These are phyloP conservation scores for Lasiosphaeria hispida DNA, from an alignment of 495 filamentous ascomycete genomes.

Conservation along the genomic window DNA sequence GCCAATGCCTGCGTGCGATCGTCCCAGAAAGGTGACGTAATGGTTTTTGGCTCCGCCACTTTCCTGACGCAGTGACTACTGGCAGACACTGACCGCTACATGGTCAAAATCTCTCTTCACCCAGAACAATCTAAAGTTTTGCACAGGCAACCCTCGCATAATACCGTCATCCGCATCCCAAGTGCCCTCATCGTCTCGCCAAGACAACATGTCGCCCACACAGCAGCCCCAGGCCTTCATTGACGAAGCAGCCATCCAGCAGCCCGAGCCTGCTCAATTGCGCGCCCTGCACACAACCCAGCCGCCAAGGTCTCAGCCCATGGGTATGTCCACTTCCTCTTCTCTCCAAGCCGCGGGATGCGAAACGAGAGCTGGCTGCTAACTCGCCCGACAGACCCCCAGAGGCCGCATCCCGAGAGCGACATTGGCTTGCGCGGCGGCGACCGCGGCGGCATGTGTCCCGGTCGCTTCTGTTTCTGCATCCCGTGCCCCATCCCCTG, in stretches of 20 bases:
- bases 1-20: no score
- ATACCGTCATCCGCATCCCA: no score
- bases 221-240: constrained; percentile 1
- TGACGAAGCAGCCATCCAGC: constrained; percentile 7
- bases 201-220: background rate
- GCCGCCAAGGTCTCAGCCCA: constrained; percentile 30
- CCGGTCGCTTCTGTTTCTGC: constrained; percentile 46
- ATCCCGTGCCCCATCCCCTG: constrained; percentile 44
- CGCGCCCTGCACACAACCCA: constrained; percentile 28
- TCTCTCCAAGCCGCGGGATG: background rate
- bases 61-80: no score
- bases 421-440: constrained; percentile 39
- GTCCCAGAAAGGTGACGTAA: no score
- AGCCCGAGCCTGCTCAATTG: constrained; percentile 15
- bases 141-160: no score
- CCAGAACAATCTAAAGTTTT: no score
- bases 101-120: no score
- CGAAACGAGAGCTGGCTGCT: background rate
- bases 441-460: constrained; percentile 33
- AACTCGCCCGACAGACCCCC: constrained; percentile 28
- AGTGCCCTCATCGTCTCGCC: background rate
- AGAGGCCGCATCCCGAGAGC: constrained; percentile 35
- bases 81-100: no score
- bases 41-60: no score
- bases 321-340: constrained; percentile 27